Conservation (phyloP, 2,329 filamentous ascomycete species). For the Nothophaeocryptopus gaeumannii region DNA sequence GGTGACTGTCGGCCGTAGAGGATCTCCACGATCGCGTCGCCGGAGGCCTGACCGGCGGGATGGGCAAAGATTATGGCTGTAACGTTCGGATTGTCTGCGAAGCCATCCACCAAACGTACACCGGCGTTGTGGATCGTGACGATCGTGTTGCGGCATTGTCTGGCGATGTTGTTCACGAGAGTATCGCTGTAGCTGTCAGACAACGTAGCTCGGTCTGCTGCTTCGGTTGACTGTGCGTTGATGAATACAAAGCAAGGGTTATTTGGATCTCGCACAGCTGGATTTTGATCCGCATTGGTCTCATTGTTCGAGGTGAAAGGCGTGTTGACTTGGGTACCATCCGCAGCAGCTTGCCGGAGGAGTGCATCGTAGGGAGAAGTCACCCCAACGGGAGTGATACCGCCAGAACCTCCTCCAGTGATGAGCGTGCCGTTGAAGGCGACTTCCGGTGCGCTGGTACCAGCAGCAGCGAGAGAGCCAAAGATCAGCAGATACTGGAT, state of each 20-base stretch:
- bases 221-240: conserved; percentile 30
- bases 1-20: conserved; percentile 29
- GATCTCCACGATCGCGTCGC: conserved; percentile 23
- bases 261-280: conserved; percentile 22
- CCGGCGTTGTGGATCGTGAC: conserved; percentile 35
- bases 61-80: conserved; percentile 23
- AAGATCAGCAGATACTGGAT: conserved; percentile 13
- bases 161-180: conserved; percentile 31
- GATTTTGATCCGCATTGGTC: conserved; percentile 14
- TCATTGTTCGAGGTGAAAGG: conserved; percentile 22
- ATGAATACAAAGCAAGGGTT: conserved; percentile 34
- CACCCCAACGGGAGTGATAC: conserved; percentile 24
- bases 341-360: conserved; percentile 23
- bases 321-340: conserved; percentile 25
- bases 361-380: conserved; percentile 31
- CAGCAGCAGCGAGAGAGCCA: conserved; percentile 7
- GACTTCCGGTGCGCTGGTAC: conserved; percentile 15
- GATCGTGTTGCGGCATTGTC: conserved; percentile 32
- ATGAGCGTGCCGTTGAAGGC: conserved; percentile 32
- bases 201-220: conserved; percentile 28
- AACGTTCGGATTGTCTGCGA: conserved; percentile 29
- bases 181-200: conserved; percentile 29
- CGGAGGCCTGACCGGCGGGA: conserved; percentile 24
- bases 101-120: conserved; percentile 30
- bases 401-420: conserved; percentile 32